Base-by-base conservation (phyloP, 441 rosid genomes). In the Croton laevigatus region DNA sequence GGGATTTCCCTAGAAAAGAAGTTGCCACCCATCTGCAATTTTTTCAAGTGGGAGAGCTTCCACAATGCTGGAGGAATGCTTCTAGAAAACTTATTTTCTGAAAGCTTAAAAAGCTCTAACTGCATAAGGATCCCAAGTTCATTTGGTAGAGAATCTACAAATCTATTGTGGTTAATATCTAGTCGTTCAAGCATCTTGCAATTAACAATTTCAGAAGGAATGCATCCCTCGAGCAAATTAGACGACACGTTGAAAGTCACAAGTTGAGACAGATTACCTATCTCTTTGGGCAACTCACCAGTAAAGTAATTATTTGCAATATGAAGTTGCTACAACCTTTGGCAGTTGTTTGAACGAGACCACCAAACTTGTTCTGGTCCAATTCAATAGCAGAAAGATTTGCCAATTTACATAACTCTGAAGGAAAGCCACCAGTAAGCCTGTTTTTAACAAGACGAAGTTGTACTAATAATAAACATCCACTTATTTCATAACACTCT, bases 11-110 rank as follows among this genome's bases (percentile, higher is more conserved):
- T 90, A 19, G 93, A 89, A 77, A 95, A 88, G 63, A 77, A 76
- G 81, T 95, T 95, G 65, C 91, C 93, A 27, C 99, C 99, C 99
- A 95, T 91, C 80, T 93, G 95, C 76, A 95, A 76, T 84, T 95
- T 97, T 3, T 91, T 93, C 86, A 93, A 80, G 83, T 83, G 99
- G 20, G 97, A 82, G 52, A 95, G 89, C 72, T 87, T 85, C 64
- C 99, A 97, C 38, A 95, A 71, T 51, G 94, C 77, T 23, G 78
- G 79, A 17, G 99, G 98, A 78, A 95, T 86, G 68, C 74, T 68
- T 60, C 95, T 92, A 11, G 95, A 89, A 62, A 93, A 86, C 46
- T 81, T 84, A 71, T 93, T 95, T 59, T 93, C 98, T 0, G 97
- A 93, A 79, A 91, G 87, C 76, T 67, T 82, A 61, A 93, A 90